These are phyloP conservation scores for Euphrasia confusa DNA, from an alignment of 257 asterid species.

Conservation along the genomic window DNA sequence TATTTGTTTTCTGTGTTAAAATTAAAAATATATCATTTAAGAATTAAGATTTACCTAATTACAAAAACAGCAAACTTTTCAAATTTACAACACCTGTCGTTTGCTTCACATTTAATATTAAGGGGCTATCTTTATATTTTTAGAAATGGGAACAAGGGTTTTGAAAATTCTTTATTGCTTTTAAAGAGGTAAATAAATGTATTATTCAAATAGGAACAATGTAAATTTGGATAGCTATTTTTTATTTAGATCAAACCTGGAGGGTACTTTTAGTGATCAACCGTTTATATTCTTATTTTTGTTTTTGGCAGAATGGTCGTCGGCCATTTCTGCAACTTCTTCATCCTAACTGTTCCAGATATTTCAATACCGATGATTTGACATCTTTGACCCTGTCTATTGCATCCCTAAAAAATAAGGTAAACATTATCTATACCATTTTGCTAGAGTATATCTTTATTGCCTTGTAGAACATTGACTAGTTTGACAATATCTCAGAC, in stretches of 20 bases:
- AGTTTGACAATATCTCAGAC: slow-evolving; percentile 31
- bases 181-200: too few relatives aligned
- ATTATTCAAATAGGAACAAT: too few relatives aligned
- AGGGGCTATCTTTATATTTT: too few relatives aligned
- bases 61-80: too few relatives aligned
- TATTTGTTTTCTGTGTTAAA: too few relatives aligned
- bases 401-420: slow-evolving; percentile 63
- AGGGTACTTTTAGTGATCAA: neutral
- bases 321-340: slow-evolving; percentile 82
- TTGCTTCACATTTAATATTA: too few relatives aligned
- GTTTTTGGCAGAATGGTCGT: slow-evolving; percentile 55
- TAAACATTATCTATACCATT: slow-evolving; percentile 19
- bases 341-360: slow-evolving; percentile 73
- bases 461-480: slow-evolving; percentile 14
- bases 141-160: too few relatives aligned
- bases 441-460: neutral
- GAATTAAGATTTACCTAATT: too few relatives aligned
- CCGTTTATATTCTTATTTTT: neutral
- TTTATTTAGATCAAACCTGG: neutral
- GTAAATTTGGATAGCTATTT: too few relatives aligned
- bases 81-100: too few relatives aligned
- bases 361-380: slow-evolving; percentile 66
- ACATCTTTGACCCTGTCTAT: slow-evolving; percentile 49
- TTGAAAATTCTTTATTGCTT: too few relatives aligned
- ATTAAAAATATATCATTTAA: too few relatives aligned